These are phyloP conservation scores for Cladosporium velox DNA, from an alignment of 2,329 filamentous ascomycete genomes.

Conservation along the genomic window DNA sequence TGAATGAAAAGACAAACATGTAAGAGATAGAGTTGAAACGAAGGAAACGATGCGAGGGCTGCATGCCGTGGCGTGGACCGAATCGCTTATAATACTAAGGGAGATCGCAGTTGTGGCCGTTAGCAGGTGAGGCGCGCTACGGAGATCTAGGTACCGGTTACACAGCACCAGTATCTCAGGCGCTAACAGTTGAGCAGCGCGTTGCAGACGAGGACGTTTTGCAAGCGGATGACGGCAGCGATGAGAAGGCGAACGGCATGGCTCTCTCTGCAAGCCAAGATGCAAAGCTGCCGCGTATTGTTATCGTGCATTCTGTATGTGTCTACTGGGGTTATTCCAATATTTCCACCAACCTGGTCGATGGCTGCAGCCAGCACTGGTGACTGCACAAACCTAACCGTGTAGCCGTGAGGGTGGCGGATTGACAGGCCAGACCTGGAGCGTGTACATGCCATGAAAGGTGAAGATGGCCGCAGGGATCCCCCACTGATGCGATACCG, in stretches of 20 bases:
- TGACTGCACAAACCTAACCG: neutral
- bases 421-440: neutral
- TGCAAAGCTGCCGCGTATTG: neutral
- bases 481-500: conserved; percentile 4
- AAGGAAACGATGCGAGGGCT: conserved; percentile 13
- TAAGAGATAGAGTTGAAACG: conserved; percentile 9
- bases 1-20: conserved; percentile 17
- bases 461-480: conserved; percentile 3
- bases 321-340: neutral
- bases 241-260: neutral
- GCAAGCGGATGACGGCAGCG: neutral
- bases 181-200: conserved; percentile 12
- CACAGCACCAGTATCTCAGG: conserved; percentile 3
- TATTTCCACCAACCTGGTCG: neutral
- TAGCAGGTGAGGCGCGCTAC: conserved; percentile 19
- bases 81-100: conserved; percentile 4
- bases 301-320: neutral
- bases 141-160: conserved; percentile 11
- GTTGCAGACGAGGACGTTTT: conserved; percentile 7
- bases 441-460: neutral
- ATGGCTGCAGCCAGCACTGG: neutral
- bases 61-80: neutral
- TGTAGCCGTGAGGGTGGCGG: neutral
- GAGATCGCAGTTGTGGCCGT: conserved; percentile 2
- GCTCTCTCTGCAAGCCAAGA: neutral